These are phyloP conservation scores for Ailanthus altissimus DNA, from an alignment of 345 rosid genomes.

Conservation along the genomic window DNA sequence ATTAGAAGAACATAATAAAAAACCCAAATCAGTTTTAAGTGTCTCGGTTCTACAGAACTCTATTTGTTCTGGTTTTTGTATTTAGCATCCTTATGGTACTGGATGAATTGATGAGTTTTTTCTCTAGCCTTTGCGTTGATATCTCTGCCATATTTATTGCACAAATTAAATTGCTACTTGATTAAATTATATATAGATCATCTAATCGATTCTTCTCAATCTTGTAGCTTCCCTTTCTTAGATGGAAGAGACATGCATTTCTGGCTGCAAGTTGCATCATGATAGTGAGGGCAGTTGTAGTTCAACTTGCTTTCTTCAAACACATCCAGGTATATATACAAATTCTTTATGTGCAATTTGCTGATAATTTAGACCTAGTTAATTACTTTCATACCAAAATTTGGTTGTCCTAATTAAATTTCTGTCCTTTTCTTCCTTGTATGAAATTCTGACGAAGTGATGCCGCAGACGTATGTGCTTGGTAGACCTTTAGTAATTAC, in stretches of 20 bases:
- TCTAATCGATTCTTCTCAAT: not conserved
- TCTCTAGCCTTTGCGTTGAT: not conserved
- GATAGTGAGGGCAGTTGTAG: conserved; percentile 34
- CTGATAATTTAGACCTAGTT: not conserved
- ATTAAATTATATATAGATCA: not conserved
- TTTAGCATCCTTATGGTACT: not conserved
- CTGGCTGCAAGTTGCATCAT: conserved; percentile 40
- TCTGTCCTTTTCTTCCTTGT: not conserved
- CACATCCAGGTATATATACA: conserved; percentile 33
- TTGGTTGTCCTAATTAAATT: not conserved
- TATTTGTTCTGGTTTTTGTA: no score
- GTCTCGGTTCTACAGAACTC: no score
- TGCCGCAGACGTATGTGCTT: conserved; percentile 36
- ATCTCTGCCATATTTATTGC: not conserved
- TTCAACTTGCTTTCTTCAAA: conserved; percentile 35
- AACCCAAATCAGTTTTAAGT: no score
- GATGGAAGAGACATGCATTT: conserved; percentile 44
- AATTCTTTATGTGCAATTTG: not conserved
- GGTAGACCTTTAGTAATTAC: conserved; percentile 30
- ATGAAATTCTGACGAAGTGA: not conserved
- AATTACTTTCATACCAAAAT: not conserved
- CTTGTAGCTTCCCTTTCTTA: conserved; percentile 38
- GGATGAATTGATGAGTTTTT: not conserved
- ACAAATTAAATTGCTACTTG: not conserved
- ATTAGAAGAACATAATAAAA: no score